Evolutionary conservation across 1,139 yeast species (phyloP), one percentile per base, ranked within the genome.

Genomic region (Hanseniaspora sp.): DNA sequence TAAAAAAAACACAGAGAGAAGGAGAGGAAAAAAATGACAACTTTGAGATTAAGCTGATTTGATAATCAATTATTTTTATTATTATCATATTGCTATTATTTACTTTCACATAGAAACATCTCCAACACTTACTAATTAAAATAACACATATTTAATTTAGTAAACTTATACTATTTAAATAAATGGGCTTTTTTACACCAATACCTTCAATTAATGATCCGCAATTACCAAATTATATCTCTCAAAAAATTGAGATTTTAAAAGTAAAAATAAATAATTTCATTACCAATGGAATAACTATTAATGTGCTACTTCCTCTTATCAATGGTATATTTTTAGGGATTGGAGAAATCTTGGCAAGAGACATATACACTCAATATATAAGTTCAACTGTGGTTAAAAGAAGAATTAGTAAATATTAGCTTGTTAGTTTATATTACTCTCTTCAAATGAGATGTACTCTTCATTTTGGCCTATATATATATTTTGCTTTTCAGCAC

Each of bases 261-360:
- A 51, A 44, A 23, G n/a, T 23, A 11, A 30, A 44, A 12, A 18
- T 51, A 17, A 51, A 30, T 23, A 43, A 38, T 5, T 44, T 51
- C 17, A 38, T 44, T 9, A 51, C 54, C 18, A 44, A 38, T 31
- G 45, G 54, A 17, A 15, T 42, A 17, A 51, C 54, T 5, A 15
- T 51, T 5, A 51, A 51, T 46, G 18, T 51, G 5, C 17, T 51
- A 9, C 41, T 51, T n/a, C 54, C 54, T 1, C 31, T 51, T 30
- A 51, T 51, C 13, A 51, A 51, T 28, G 54, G 54, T 38, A 39
- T 51, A 17, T 51, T 51, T 33, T 44, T 51, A 38, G 54, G 54
- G 12, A 37, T 51, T 23, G 54, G 54, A 28, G 54, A 51, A 23
- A 51, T 51, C 5, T 29, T 51, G 30, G 54, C 54, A 9, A 51